Evolutionary conservation across 1,139 yeast genomes (phyloP).

Genomic region (Hansenula lynferdii): DNA sequence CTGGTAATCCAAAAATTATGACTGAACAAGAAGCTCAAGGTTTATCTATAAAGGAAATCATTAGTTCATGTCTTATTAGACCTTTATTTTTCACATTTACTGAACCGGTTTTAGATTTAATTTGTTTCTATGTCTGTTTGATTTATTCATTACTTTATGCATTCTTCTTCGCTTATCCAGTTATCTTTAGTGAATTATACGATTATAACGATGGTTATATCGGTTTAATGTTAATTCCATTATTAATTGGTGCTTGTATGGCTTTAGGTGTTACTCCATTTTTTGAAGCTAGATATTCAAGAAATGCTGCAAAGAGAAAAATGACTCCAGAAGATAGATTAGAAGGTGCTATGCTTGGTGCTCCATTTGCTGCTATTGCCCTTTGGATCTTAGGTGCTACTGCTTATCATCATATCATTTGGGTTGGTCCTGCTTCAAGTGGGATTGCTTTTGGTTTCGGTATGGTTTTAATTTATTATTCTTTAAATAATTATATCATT

Average conservation of each 20-base stretch:
- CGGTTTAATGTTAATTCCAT: constrained; percentile 85
- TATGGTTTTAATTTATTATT: constrained; percentile 84
- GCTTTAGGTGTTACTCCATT: constrained; percentile 72
- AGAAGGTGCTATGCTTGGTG: constrained; percentile 84
- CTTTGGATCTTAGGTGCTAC: constrained; percentile 89
- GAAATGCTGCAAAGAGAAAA: constrained; percentile 46
- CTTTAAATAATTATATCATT: constrained; percentile 83
- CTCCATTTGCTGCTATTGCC: constrained; percentile 86
- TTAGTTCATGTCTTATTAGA: constrained; percentile 63
- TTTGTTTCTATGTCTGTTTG: constrained; percentile 81
- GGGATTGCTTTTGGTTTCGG: constrained; percentile 91
- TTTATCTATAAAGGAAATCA: constrained; percentile 54
- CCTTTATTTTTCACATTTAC: constrained; percentile 71
- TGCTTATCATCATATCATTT: constrained; percentile 67
- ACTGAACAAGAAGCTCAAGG: constrained; percentile 89
- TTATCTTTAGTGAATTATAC: constrained; percentile 61
- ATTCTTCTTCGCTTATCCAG: constrained; percentile 88
- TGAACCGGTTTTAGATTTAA: constrained; percentile 79
- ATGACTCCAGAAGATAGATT: constrained; percentile 88
- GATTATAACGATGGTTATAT: constrained; percentile 63
- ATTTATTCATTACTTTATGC: constrained; percentile 86
- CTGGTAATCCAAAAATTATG: constrained; percentile 79
- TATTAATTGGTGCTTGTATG: constrained; percentile 74
- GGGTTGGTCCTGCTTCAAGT: constrained; percentile 95
- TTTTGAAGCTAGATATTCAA: constrained; percentile 57